Evolutionary conservation across 805 yeast genomes (phyloP).

Genomic region (Suhomyces faveliae): DNA sequence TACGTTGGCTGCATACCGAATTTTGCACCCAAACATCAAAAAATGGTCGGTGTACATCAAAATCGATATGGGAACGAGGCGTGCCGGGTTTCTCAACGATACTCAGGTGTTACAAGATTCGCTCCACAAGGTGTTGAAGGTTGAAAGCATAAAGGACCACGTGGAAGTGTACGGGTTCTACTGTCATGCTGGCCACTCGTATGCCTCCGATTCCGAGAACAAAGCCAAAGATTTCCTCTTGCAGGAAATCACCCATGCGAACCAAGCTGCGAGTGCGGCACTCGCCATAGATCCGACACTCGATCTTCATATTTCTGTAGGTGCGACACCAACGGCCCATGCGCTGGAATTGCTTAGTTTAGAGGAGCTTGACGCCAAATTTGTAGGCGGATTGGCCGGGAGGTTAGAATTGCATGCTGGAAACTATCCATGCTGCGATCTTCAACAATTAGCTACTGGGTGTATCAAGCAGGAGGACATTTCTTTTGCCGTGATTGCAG

Average conservation of each 20-base stretch:
- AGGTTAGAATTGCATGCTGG: conserved; percentile 77
- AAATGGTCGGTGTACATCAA: conserved; percentile 69
- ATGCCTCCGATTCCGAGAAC: conserved; percentile 43
- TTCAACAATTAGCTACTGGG: conserved; percentile 74
- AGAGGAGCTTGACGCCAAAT: conserved; percentile 18
- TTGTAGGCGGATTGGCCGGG: conserved; percentile 31
- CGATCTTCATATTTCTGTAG: conserved; percentile 59
- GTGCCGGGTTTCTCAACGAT: conserved; percentile 56
- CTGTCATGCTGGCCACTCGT: conserved; percentile 80
- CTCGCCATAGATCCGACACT: conserved; percentile 32
- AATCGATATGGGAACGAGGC: conserved; percentile 65
- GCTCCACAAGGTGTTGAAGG: conserved; percentile 27
- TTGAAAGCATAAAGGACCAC: conserved; percentile 22
- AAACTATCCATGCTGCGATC: conserved; percentile 68
- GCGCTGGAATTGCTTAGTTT: conserved; percentile 39
- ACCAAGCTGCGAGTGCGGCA: conserved; percentile 49
- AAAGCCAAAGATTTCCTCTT: conserved; percentile 49
- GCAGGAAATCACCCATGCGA: conserved; percentile 59
- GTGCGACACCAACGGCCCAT: conserved; percentile 81
- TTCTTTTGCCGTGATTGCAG: conserved; percentile 19
- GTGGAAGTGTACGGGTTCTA: conserved; percentile 65
- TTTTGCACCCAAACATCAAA: conserved; percentile 17
- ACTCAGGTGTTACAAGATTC: conserved; percentile 35
- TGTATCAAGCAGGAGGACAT: conserved; percentile 29
- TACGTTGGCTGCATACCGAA: conserved; percentile 39